A percentile compares a stretch with the other conserved stretches of the same genome.
phyloP scores from a whole-genome alignment of 768 basidiomycete species.

The Collybiopsis confluens region DNA sequence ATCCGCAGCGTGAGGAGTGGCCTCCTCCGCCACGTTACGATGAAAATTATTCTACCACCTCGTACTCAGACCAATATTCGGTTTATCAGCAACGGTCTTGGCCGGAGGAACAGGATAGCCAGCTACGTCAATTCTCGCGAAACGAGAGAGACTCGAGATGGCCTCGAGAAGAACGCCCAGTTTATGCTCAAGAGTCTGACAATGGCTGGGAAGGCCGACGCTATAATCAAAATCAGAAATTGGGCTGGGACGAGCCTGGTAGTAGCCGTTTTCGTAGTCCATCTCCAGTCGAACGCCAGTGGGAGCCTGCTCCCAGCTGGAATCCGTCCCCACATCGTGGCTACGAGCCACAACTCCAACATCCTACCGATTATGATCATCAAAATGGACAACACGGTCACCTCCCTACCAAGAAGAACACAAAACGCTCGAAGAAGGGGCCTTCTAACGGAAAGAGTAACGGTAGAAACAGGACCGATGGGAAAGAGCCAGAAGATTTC shows the following conservation, averaged over 20 bases:
- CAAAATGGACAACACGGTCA: slow-evolving; percentile 32
- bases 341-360: slow-evolving; percentile 28
- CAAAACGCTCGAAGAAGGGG: slow-evolving; percentile 4
- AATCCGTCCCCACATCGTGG: slow-evolving; percentile 41
- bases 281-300: slow-evolving; percentile 48
- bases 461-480: slow-evolving; percentile 32
- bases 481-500: slow-evolving; percentile 59
- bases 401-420: slow-evolving; percentile 9
- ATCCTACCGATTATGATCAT: slow-evolving; percentile 14
- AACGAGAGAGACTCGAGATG: slow-evolving; percentile 26
- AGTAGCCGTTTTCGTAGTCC: slow-evolving; percentile 17
- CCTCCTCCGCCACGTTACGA: slow-evolving; percentile 43
- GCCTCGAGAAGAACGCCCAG: slow-evolving; percentile 35
- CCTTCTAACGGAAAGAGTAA: slow-evolving; percentile 21
- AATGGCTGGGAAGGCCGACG: slow-evolving; percentile 54
- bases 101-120: slow-evolving; percentile 37
- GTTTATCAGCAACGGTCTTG: slow-evolving; percentile 36
- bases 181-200: slow-evolving; percentile 37
- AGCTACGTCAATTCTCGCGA: slow-evolving; percentile 28
- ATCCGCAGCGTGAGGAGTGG: slow-evolving; percentile 42
- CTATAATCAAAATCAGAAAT: slow-evolving; percentile 38
- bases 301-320: slow-evolving; percentile 75
- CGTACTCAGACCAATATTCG: slow-evolving; percentile 45
- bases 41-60: slow-evolving; percentile 35
- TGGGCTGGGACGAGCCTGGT: slow-evolving; percentile 21